Evolutionary conservation across 192 early-diverging fungal species (phyloP).

Genomic region (Coemansia sp.): DNA sequence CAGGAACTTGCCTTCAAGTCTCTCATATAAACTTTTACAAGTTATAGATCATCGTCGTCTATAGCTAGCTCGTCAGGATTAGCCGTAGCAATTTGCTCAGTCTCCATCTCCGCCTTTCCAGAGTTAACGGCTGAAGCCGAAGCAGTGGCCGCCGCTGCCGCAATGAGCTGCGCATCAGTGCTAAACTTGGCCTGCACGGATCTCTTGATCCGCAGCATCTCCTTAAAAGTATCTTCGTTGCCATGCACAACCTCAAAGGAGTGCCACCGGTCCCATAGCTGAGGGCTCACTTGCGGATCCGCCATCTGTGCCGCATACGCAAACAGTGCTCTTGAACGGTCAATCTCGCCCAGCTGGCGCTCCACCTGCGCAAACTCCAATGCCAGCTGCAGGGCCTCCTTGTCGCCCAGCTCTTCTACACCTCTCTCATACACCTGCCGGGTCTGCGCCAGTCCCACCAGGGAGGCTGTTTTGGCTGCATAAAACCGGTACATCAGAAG

Average conservation of each 20-base stretch:
- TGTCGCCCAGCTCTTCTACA: conserved; percentile 80
- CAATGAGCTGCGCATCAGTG: conserved; percentile 69
- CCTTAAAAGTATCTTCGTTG: conserved; percentile 97
- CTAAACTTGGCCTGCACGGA: conserved; percentile 80
- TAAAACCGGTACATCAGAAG: conserved; percentile 86
- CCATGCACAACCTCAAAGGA: conserved; percentile 97
- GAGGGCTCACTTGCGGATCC: conserved; percentile 73
- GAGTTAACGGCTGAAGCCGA: background rate
- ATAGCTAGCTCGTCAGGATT: conserved; percentile 35
- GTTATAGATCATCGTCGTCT: conserved; percentile 31
- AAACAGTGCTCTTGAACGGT: conserved; percentile 87
- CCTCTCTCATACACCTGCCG: conserved; percentile 94
- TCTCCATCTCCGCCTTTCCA: conserved; percentile 6
- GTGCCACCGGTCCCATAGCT: conserved; percentile 90
- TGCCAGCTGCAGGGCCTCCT: conserved; percentile 71
- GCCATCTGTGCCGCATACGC: conserved; percentile 83
- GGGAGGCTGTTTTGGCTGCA: conserved; percentile 80
- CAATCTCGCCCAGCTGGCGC: conserved; percentile 88
- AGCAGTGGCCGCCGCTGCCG: conserved; percentile 27
- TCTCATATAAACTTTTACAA: no score
- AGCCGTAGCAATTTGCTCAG: background rate
- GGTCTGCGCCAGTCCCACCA: conserved; percentile 81
- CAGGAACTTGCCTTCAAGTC: no score
- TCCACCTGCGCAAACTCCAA: conserved; percentile 85
- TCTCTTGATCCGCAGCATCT: conserved; percentile 94